Percentiles rank a stretch among this genome's conserved stretches.
Conservation (phyloP, 2,329 filamentous ascomycete genomes). For the Diplodia scrobiculata region DNA sequence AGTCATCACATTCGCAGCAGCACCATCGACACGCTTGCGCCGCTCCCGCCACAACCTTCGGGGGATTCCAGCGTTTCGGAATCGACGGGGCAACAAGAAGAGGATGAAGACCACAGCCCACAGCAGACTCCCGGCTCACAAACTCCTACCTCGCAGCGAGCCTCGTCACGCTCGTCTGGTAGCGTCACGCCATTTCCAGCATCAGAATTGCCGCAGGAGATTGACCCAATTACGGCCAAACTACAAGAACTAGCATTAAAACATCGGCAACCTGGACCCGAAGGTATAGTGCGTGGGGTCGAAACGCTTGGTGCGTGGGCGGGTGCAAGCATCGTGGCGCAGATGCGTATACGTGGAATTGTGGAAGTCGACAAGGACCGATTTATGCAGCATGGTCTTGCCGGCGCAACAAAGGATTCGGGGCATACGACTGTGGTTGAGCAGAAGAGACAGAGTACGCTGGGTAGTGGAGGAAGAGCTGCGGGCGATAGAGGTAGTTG, state of each 20-base stretch:
- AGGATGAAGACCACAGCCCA: slow-evolving; percentile 6
- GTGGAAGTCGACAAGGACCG: slow-evolving; percentile 71
- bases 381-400: slow-evolving; percentile 68
- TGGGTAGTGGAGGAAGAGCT: slow-evolving; percentile 22
- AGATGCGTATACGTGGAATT: slow-evolving; percentile 68
- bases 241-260: slow-evolving; percentile 55
- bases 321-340: slow-evolving; percentile 69
- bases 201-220: slow-evolving; percentile 53
- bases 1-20: slow-evolving; percentile 28
- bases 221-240: slow-evolving; percentile 62
- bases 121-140: slow-evolving; percentile 4
- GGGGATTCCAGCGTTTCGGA: background rate
- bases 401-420: slow-evolving; percentile 59
- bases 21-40: slow-evolving; percentile 21
- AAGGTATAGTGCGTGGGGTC: slow-evolving; percentile 65
- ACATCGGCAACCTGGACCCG: slow-evolving; percentile 48
- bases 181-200: slow-evolving; percentile 35
- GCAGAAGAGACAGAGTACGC: slow-evolving; percentile 22
- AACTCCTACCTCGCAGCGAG: slow-evolving; percentile 4
- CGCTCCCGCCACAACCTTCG: slow-evolving; percentile 1
- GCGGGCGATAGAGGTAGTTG: slow-evolving; percentile 44
- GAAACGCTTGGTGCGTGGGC: slow-evolving; percentile 74
- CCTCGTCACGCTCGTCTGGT: slow-evolving; percentile 27
- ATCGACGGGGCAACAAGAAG: slow-evolving; percentile 8
- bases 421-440: slow-evolving; percentile 29